phyloP scores from a whole-genome alignment of 441 rosid genomes.

The Isatis lusitanica region DNA sequence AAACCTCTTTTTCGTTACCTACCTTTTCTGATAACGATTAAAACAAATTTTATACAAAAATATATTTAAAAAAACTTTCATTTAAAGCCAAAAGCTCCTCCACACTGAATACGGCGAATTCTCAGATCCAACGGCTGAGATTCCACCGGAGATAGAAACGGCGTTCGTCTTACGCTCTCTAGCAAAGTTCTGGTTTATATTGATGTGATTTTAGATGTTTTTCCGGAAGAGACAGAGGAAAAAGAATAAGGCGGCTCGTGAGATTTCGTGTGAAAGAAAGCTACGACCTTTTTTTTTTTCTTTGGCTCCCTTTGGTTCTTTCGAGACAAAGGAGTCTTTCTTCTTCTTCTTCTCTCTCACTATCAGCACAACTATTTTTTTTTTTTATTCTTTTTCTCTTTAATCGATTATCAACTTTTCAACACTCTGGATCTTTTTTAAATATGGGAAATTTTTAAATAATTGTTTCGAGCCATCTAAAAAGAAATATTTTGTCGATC shows the following conservation, averaged over 20 bases:
- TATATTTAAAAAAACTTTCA: neutral
- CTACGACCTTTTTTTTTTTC: neutral
- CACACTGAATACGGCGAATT: neutral
- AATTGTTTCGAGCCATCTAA: slow-evolving; percentile 14
- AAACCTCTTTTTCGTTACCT: slow-evolving; percentile 37
- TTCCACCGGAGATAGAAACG: slow-evolving; percentile 25
- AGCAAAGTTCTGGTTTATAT: neutral
- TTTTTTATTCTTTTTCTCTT: neutral
- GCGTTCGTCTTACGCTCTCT: neutral
- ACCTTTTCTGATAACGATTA: slow-evolving; percentile 43
- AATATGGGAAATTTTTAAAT: neutral
- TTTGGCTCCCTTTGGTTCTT: slow-evolving; percentile 17
- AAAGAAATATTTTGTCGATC: slow-evolving; percentile 35
- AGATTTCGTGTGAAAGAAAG: slow-evolving; percentile 34
- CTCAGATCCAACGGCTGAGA: slow-evolving; percentile 24
- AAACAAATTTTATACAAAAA: neutral
- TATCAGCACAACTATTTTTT: slow-evolving; percentile 9
- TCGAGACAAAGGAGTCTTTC: slow-evolving; percentile 31
- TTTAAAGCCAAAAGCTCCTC: neutral
- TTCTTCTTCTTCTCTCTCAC: neutral
- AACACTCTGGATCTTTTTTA: neutral
- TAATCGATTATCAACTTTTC: slow-evolving; percentile 22
- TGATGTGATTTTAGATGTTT: neutral
- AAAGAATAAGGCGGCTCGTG: slow-evolving; percentile 30
- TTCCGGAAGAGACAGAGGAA: slow-evolving; percentile 8